These are phyloP conservation scores for Termitomyces heimii DNA, from an alignment of 768 basidiomycete genomes.

Conservation along the genomic window DNA sequence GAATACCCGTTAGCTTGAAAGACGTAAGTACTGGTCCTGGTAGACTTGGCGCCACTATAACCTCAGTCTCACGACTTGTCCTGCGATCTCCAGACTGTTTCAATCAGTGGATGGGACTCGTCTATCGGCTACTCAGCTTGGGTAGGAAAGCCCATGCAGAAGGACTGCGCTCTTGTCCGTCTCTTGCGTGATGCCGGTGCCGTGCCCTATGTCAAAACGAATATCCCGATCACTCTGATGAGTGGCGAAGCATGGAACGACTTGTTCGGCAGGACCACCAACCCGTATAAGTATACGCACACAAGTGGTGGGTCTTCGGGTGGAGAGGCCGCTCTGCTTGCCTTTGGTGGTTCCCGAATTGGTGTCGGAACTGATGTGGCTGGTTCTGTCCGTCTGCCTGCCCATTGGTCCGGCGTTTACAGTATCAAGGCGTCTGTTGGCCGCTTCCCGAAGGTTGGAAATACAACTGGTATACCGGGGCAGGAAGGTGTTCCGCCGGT, in stretches of 20 bases:
- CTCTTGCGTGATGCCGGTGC: conserved; percentile 59
- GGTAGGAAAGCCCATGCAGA: conserved; percentile 35
- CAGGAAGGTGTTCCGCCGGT: conserved; percentile 53
- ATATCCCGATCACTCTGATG: conserved; percentile 51
- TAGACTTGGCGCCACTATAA: not conserved
- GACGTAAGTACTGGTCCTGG: conserved; percentile 24
- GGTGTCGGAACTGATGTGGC: conserved; percentile 69
- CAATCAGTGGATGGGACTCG: conserved; percentile 49
- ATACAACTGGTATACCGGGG: conserved; percentile 40
- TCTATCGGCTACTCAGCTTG: conserved; percentile 54
- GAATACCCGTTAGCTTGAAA: conserved; percentile 51
- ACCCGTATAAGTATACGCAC: conserved; percentile 51
- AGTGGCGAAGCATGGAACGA: conserved; percentile 55
- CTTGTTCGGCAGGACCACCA: conserved; percentile 53
- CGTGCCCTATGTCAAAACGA: conserved; percentile 65
- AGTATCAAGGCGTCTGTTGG: conserved; percentile 46
- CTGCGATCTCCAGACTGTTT: conserved; percentile 30
- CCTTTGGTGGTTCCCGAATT: conserved; percentile 52
- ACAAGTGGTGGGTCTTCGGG: conserved; percentile 65
- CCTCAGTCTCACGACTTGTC: not conserved
- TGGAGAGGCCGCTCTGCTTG: conserved; percentile 61
- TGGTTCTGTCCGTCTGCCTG: conserved; percentile 61
- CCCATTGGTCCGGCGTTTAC: conserved; percentile 61
- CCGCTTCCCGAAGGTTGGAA: conserved; percentile 43
- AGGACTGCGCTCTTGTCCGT: conserved; percentile 44